Conservation (phyloP, 2,329 filamentous ascomycete species). For the Exserohilum rostratum region DNA sequence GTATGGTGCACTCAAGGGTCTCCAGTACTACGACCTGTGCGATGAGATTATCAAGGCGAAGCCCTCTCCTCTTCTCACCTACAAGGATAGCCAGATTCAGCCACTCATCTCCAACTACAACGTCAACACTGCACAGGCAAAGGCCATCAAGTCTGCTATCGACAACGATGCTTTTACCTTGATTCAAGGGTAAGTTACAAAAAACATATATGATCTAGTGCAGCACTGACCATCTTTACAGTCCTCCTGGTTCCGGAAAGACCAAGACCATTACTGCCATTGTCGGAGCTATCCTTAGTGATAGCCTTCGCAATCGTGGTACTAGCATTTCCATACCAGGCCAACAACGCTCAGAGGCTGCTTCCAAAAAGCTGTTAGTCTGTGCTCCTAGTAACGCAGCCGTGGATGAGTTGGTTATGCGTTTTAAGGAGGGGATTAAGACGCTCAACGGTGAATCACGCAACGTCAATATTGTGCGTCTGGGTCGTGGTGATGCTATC, state of each 20-base stretch:
- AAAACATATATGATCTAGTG: neutral
- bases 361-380: slow-evolving; percentile 84
- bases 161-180: slow-evolving; percentile 98
- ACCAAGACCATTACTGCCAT: slow-evolving; percentile 98
- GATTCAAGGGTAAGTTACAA: slow-evolving; percentile 73
- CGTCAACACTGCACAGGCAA: slow-evolving; percentile 87
- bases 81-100: slow-evolving; percentile 73
- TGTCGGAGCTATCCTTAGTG: slow-evolving; percentile 82
- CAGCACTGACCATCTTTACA: slow-evolving; percentile 42
- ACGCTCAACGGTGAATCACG: slow-evolving; percentile 73
- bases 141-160: slow-evolving; percentile 86
- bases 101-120: slow-evolving; percentile 76
- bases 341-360: slow-evolving; percentile 36
- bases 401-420: slow-evolving; percentile 92
- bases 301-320: slow-evolving; percentile 57
- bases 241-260: slow-evolving; percentile 94
- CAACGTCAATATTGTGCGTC: slow-evolving; percentile 83
- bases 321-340: slow-evolving; percentile 53
- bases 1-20: slow-evolving; percentile 85
- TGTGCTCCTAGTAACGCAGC: slow-evolving; percentile 99
- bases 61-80: slow-evolving; percentile 85
- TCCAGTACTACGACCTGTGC: slow-evolving; percentile 96
- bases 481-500: slow-evolving; percentile 91
- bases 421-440: slow-evolving; percentile 85
- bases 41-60: slow-evolving; percentile 88